Evolutionary conservation across 1,284 basidiomycete genomes (phyloP), one percentile per base, ranked within the genome.

Genomic region (Boletus smithii): DNA sequence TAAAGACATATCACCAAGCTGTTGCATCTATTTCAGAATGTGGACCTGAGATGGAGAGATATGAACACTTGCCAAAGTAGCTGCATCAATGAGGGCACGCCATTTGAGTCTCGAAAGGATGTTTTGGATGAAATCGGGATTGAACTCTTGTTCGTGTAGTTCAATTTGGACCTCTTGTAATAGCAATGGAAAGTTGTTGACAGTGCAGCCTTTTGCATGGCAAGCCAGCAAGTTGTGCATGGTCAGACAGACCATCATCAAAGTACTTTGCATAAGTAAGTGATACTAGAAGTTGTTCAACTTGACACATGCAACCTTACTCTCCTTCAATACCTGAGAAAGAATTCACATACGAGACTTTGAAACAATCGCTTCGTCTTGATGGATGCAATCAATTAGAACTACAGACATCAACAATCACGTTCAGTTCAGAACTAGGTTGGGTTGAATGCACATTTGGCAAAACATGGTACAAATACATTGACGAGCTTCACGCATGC

Each of bases 181-280:
- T 46, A 75, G 66, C 26, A 99, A 75, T 1, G 95, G 95, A 66
- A 97, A 98, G 71, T 97, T 98, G 70, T 95, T 93, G 22, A 88
- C 80, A 22, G 81, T 91, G 77, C 95, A 99, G 51, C 85, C 84
- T 66, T 91, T 93, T 49, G 85, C 94, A 62, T 97, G 94, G 73
- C 95, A 99, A 14, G 94, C 88, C 10, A 98, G 85, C 38, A 99
- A 79, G 69, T 98, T 98, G 73, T 99, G 95, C 1, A 95, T 97
- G 64, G 98, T 91, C 13, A 98, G 78, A 42, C 95, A 84, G 61
- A 95, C 92, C 91, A 95, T 95, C 45, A 56, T 26, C 0, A 34
- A n/a, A n/a, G n/a, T n/a, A n/a, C n/a, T n/a, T n/a, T n/a, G n/a
- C 22, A 18, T 53, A 53, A 46, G 52, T 53, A 53, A 53, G 47